Evolutionary conservation across 148 eudicot species (phyloP), one percentile per base, ranked within the genome.

Genomic region (Arbutus unedo): DNA sequence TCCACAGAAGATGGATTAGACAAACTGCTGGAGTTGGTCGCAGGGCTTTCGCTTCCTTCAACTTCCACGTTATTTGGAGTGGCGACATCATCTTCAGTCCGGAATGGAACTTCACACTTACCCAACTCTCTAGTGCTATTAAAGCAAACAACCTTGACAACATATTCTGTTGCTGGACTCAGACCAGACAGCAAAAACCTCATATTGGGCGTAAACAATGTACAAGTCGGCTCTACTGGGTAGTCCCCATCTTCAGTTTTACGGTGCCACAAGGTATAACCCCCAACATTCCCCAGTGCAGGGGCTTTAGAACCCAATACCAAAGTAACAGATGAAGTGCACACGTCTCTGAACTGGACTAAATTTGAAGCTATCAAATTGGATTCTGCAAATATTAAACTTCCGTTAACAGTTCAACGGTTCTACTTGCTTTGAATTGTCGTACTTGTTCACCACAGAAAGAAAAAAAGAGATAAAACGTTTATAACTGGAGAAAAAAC

Each of bases 1-100:
- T 95, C 98, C 16, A 93, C 90, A 0, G 98, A 93, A 49, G 98
- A 92, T 8, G 98, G 98, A 85, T 93, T 94, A 47, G 98, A 94
- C 54, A 96, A 94, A 84, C 88, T 91, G 87, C 98, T 96, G 75
- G 90, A 92, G 82, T 94, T 94, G 23, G 93, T 93, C 23, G 82
- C 80, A 18, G 93, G 94, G 72, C 98, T 96, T 79, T 91, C 92
- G 83, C 95, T 90, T 77, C 91, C 88, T 84, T 88, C 92, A 10
- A 86, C 79, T 72, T 78, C 83, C 9, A 72, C 5, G 54, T 73
- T 77, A 51, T 80, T 71, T 76, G 81, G 45, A 54, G 50, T 73
- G 55, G 31, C 78, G 47, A 43, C 80, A 73, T 79, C 86, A 81
- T 81, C 79, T 8, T 50, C 72, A 23, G 79, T 94, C 53, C 81